Evolutionary conservation across 176 grass and related monocot genomes (phyloP).

Genomic region (Otatea glauca): DNA sequence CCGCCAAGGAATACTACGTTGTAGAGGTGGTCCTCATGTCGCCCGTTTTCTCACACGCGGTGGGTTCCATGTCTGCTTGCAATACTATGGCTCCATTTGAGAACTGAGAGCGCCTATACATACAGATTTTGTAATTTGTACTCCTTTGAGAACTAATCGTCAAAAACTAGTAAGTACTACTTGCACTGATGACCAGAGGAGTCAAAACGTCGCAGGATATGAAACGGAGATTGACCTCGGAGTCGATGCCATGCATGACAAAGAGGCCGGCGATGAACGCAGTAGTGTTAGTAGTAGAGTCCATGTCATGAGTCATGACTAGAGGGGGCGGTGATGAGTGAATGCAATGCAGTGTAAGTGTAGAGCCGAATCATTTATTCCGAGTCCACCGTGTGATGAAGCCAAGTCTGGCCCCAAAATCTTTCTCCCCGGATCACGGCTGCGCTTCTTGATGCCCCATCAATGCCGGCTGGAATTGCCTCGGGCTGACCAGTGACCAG

Average conservation of each 20-base stretch:
- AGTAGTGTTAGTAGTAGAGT: not conserved
- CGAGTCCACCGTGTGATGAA: not conserved
- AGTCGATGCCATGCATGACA: not conserved
- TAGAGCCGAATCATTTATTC: not conserved
- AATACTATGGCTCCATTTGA: not conserved
- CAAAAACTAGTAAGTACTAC: not conserved
- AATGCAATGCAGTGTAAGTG: not conserved
- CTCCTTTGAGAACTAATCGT: not conserved
- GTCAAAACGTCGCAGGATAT: no score
- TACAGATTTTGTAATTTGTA: not conserved
- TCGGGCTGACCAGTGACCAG: slow-evolving; percentile 2
- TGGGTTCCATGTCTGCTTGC: not conserved
- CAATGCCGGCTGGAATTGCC: slow-evolving; percentile 34
- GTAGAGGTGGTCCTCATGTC: slow-evolving; percentile 19
- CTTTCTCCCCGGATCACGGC: slow-evolving; percentile 11
- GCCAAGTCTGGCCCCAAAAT: not conserved
- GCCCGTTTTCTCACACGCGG: not conserved
- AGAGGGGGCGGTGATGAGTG: not conserved
- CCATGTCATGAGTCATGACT: not conserved
- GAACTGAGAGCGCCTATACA: not conserved
- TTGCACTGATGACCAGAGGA: not conserved
- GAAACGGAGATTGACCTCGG: not conserved
- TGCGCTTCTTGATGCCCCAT: not conserved
- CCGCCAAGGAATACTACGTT: slow-evolving; percentile 15
- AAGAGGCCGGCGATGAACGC: not conserved